Evolutionary conservation across 495 filamentous ascomycete genomes (phyloP), one percentile per base, ranked within the genome.

Genomic region (Trichoderma reesei): DNA sequence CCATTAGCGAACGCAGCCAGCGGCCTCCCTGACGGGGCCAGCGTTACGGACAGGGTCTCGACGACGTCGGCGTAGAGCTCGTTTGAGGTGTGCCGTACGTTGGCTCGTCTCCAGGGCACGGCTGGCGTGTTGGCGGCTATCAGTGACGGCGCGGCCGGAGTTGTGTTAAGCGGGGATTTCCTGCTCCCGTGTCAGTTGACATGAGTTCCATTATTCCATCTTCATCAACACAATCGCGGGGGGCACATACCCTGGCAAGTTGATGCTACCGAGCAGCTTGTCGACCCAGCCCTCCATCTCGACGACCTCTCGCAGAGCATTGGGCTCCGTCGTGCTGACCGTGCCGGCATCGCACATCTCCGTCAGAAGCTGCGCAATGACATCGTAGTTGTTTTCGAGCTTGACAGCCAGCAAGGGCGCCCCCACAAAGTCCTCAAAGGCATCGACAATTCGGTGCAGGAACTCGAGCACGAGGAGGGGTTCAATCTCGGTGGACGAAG

Each of bases 1-100:
- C 94, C 94, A 65, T 91, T 89, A 8, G 90, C 90, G 66, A 95
- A 84, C 26, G 94, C 94, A 10, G 90, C 84, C 31, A 99, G 82
- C 3, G 92, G 85, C 6, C 90, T 82, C 9, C 95, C 94, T 0
- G 92, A 96, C 0, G 94, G 94, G 0, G 94, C 91, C 61, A 97
- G 82, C 1, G 86, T 94, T 4, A 96, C 89, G 1, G 85, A 85
- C 0, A 99, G 82, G 4, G 90, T 89, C 77, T 99, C 94, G 54
- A 99, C 83, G 2, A 99, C 83, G 73, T 99, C 94, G 46, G 96
- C 94, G 73, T 99, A 98, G 41, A 99, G 83, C 74, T 98, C 93
- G 75, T 97, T 98, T 60, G 89, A 93, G 6, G 92, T 98, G 73
- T 99, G 95, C 9, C 91, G 86, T 63, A 99, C 94, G 70, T 94